Evolutionary conservation across 768 basidiomycete genomes (phyloP), one percentile per base, ranked within the genome.

Genomic region (Amanita exitialis): DNA sequence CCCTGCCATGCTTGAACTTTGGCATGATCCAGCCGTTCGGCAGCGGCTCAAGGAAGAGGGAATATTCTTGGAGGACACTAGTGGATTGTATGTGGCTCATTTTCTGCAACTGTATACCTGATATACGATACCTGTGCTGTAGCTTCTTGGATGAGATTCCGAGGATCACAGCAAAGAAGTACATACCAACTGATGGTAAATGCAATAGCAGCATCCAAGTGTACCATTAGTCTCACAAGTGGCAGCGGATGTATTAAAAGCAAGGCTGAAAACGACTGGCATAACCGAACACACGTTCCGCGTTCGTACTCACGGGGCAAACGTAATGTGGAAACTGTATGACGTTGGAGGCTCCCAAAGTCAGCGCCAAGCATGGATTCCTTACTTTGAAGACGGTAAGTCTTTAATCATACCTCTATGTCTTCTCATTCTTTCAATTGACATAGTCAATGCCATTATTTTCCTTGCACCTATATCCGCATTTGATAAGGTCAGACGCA

Each of bases 391-490:
- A 58, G 83, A 89, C 62, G 85, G 87, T 88, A 57, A 59, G 75
- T 21, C 21, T 10, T 12, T 9, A 3, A n/a, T 5, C 2, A 12
- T 12, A 6, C 12, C 1, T n/a, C 23, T 21, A 35, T 6, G 18
- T 28, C 18, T 27, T 23, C 50, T 56, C 30, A 49, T 30, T 55
- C 23, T 47, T 51, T 37, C n/a, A 28, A 44, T 20, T 32, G 51
- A 4, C 53, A 34, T 63, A 90, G 89, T 89, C 34, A 85, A 88
- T 62, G 86, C 87, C 39, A 86, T 92, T 61, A 90, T 92, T 54
- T 92, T 90, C 67, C 76, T 92, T 52, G 89, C 86, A 34, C 89
- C 89, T 28, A 89, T 92, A 43, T 90, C 89, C 35, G 85, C 83
- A 21, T 91, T 91, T 58, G 89, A 90, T 69, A 88, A 90, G 67